phyloP scores from a whole-genome alignment of 108 stramenopile genomes.

The Thalassiosira profunda region DNA sequence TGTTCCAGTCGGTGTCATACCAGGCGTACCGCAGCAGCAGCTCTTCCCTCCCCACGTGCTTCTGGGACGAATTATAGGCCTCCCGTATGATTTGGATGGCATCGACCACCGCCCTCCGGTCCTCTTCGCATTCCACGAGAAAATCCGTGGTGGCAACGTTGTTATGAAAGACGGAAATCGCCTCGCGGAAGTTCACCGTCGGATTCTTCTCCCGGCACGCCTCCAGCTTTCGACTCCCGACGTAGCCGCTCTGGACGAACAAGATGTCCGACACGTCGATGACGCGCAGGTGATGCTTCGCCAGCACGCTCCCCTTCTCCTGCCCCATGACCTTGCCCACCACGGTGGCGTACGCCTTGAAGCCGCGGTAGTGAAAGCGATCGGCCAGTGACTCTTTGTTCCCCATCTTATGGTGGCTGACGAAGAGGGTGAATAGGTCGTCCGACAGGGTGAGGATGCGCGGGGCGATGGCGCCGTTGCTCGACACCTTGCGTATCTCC shows the following conservation, averaged over 20 bases:
- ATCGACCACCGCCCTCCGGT: constrained; percentile 46
- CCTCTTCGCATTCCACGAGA: constrained; percentile 36
- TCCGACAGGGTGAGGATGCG: constrained; percentile 67
- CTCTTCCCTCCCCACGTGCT: constrained; percentile 47
- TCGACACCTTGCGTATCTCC: constrained; percentile 42
- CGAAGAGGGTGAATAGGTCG: constrained; percentile 71
- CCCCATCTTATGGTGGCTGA: constrained; percentile 51
- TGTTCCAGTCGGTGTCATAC: constrained; percentile 73
- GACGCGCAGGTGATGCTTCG: constrained; percentile 48
- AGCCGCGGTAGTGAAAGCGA: constrained; percentile 11
- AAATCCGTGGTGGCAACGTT: constrained; percentile 47
- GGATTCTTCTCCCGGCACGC: constrained; percentile 20
- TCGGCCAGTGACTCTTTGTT: constrained; percentile 2
- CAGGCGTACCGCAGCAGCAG: constrained; percentile 78
- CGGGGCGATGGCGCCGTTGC: constrained; percentile 35
- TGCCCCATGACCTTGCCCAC: constrained; percentile 12
- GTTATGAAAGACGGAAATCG: constrained; percentile 71
- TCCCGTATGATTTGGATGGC: constrained; percentile 42
- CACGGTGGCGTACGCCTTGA: constrained; percentile 17
- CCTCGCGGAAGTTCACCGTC: constrained; percentile 3
- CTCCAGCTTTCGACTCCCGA: constrained; percentile 69
- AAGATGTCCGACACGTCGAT: constrained; percentile 77
- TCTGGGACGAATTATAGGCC: constrained; percentile 45
- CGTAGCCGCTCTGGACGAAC: constrained; percentile 56
- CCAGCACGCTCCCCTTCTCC: constrained; percentile 1